Percentiles rank a stretch among this genome's conserved stretches.
These are phyloP conservation scores for Talaromyces sp. DNA, from an alignment of 2,329 filamentous ascomycete genomes.

Conservation along the genomic window DNA sequence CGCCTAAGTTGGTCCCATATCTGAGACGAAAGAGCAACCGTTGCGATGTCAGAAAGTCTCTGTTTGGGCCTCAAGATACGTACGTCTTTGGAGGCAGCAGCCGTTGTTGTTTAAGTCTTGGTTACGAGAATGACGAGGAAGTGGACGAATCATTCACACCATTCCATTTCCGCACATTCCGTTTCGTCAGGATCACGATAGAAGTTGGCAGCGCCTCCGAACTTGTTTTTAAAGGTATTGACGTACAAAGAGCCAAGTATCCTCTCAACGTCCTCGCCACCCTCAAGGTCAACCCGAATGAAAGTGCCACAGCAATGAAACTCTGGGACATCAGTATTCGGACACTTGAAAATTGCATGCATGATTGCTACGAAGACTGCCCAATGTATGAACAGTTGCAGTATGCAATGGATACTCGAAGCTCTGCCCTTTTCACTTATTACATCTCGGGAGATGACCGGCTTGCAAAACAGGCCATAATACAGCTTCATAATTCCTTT, in stretches of 20 bases:
- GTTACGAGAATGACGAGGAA: conserved; percentile 27
- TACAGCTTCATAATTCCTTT: conserved; percentile 29
- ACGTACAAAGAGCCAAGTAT: neutral
- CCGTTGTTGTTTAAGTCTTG: neutral
- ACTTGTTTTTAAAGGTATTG: neutral
- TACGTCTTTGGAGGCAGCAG: neutral
- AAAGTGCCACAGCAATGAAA: neutral
- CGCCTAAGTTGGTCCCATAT: conserved; percentile 38
- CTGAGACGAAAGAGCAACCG: conserved; percentile 39
- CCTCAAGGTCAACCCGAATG: neutral
- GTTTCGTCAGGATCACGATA: conserved; percentile 33
- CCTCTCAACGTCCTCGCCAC: neutral
- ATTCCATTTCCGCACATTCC: conserved; percentile 44
- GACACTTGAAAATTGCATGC: conserved; percentile 36
- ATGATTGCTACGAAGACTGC: conserved; percentile 35
- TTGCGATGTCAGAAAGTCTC: conserved; percentile 29
- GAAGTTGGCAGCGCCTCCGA: neutral
- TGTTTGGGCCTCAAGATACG: conserved; percentile 39
- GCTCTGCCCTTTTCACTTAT: conserved; percentile 31
- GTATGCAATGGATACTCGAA: conserved; percentile 28
- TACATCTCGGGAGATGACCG: conserved; percentile 32
- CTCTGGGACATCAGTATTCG: conserved; percentile 34
- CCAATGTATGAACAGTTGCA: conserved; percentile 38
- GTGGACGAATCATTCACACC: conserved; percentile 32
- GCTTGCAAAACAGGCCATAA: conserved; percentile 32